phyloP scores from a whole-genome alignment of 2,329 filamentous ascomycete genomes.

The Apiospora rasikravindrae region DNA sequence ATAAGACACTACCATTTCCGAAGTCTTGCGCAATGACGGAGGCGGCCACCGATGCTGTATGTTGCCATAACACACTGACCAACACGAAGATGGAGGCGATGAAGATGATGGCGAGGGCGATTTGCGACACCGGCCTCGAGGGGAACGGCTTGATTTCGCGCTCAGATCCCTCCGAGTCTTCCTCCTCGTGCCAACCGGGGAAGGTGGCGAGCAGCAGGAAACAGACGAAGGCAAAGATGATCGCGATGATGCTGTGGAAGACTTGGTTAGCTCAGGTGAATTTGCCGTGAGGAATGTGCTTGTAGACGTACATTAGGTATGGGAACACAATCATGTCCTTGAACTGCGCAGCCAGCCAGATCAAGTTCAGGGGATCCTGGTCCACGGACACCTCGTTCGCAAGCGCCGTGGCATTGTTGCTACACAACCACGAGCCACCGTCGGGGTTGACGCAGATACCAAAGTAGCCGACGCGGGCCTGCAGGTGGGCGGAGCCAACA shows the following conservation, averaged over 20 bases:
- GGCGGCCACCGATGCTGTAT: slow-evolving; percentile 94
- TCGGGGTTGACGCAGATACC: slow-evolving; percentile 95
- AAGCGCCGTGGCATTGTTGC: slow-evolving; percentile 93
- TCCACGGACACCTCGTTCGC: slow-evolving; percentile 88
- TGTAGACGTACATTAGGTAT: slow-evolving; percentile 78
- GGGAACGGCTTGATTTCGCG: slow-evolving; percentile 94
- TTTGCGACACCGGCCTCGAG: slow-evolving; percentile 87
- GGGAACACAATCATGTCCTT: slow-evolving; percentile 99
- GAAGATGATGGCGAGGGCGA: slow-evolving; percentile 91
- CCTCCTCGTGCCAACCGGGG: slow-evolving; percentile 95
- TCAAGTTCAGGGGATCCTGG: slow-evolving; percentile 93
- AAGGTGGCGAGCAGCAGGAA: slow-evolving; percentile 95
- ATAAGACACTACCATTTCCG: slow-evolving; percentile 42
- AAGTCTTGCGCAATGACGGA: slow-evolving; percentile 75
- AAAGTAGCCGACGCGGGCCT: slow-evolving; percentile 95
- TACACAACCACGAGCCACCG: slow-evolving; percentile 90
- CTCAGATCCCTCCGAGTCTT: slow-evolving; percentile 79
- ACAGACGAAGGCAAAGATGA: slow-evolving; percentile 95
- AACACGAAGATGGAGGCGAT: slow-evolving; percentile 73
- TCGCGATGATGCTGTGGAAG: slow-evolving; percentile 82
- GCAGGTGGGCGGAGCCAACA: slow-evolving; percentile 80
- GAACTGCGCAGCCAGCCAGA: slow-evolving; percentile 96
- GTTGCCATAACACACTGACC: slow-evolving; percentile 85
- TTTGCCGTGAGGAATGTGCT: neutral
- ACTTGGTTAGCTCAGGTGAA: neutral